Conservation (phyloP, 2,329 filamentous ascomycete genomes). For the Fusarium pininemorale region DNA sequence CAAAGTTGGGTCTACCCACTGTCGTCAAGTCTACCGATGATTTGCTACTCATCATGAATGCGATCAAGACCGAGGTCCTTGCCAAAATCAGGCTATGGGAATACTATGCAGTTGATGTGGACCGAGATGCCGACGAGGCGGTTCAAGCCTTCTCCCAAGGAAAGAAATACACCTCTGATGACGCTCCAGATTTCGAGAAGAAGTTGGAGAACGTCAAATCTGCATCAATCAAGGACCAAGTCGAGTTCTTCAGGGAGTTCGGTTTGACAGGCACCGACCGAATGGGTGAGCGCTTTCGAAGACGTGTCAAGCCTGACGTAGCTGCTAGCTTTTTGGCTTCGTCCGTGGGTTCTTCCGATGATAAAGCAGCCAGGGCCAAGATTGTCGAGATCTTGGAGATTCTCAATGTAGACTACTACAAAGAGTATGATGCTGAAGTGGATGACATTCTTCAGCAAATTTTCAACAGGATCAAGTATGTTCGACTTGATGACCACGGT, state of each 20-base stretch:
- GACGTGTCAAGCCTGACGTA: slow-evolving; percentile 73
- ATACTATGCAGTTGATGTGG: slow-evolving; percentile 86
- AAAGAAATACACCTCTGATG: slow-evolving; percentile 63
- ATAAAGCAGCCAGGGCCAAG: slow-evolving; percentile 62
- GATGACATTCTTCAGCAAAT: slow-evolving; percentile 88
- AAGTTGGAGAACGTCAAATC: slow-evolving; percentile 58
- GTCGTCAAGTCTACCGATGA: slow-evolving; percentile 77
- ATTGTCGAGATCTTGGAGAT: slow-evolving; percentile 77
- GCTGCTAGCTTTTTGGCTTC: slow-evolving; percentile 65
- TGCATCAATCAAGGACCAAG: slow-evolving; percentile 59
- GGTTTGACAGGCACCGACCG: slow-evolving; percentile 76
- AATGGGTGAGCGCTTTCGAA: slow-evolving; percentile 81
- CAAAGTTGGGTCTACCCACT: slow-evolving; percentile 76
- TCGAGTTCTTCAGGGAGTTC: slow-evolving; percentile 72
- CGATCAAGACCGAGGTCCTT: slow-evolving; percentile 82
- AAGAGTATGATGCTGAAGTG: slow-evolving; percentile 88
- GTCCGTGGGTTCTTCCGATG: slow-evolving; percentile 69
- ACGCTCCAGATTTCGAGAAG: slow-evolving; percentile 46
- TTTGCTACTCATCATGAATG: slow-evolving; percentile 82
- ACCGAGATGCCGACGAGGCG: slow-evolving; percentile 73
- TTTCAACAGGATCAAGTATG: slow-evolving; percentile 94
- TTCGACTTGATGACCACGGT: slow-evolving; percentile 90
- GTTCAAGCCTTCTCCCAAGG: slow-evolving; percentile 77
- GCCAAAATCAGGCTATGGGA: slow-evolving; percentile 86
- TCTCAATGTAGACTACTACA: slow-evolving; percentile 87